phyloP scores from a whole-genome alignment of 2,329 filamentous ascomycete genomes.

The Hysterium pulicare region DNA sequence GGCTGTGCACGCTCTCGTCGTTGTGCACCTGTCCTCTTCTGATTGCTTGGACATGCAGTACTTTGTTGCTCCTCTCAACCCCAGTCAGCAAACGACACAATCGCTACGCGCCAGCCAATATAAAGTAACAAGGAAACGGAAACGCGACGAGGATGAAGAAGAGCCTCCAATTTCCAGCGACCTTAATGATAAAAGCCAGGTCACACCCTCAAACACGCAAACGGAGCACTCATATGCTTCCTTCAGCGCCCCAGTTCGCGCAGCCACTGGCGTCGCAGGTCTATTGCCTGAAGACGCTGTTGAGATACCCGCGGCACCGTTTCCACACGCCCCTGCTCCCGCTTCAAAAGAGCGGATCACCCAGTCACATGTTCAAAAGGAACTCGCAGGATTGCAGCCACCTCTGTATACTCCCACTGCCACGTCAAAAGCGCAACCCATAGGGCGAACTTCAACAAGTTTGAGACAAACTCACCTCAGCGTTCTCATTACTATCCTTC shows the following conservation, averaged over 20 bases:
- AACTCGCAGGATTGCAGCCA: slow-evolving; percentile 41
- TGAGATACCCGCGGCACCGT: slow-evolving; percentile 40
- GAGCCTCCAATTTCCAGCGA: slow-evolving; percentile 7
- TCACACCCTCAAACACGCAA: slow-evolving; percentile 12
- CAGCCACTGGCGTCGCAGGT: slow-evolving; percentile 40
- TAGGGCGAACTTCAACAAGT: slow-evolving; percentile 15
- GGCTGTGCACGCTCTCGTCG: not conserved
- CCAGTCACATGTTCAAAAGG: slow-evolving; percentile 31
- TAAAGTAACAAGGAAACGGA: slow-evolving; percentile 19
- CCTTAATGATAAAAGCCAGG: slow-evolving; percentile 3
- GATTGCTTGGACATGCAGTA: slow-evolving; percentile 24
- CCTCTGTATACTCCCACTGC: slow-evolving; percentile 35
- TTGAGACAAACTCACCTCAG: slow-evolving; percentile 58
- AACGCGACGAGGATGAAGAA: slow-evolving; percentile 20
- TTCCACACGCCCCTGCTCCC: slow-evolving; percentile 42
- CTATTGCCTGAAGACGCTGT: slow-evolving; percentile 35
- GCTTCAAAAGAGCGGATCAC: slow-evolving; percentile 14
- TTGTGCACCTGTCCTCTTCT: slow-evolving; percentile 5
- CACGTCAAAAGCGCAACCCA: slow-evolving; percentile 11
- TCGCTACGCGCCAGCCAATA: slow-evolving; percentile 34
- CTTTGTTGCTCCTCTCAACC: slow-evolving; percentile 30
- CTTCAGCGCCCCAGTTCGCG: slow-evolving; percentile 15
- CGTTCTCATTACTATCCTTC: slow-evolving; percentile 66
- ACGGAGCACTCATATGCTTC: slow-evolving; percentile 17
- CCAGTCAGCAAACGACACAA: slow-evolving; percentile 22